Base-by-base conservation (phyloP, 208 protist species). In the Giardia duodenalis region DNA sequence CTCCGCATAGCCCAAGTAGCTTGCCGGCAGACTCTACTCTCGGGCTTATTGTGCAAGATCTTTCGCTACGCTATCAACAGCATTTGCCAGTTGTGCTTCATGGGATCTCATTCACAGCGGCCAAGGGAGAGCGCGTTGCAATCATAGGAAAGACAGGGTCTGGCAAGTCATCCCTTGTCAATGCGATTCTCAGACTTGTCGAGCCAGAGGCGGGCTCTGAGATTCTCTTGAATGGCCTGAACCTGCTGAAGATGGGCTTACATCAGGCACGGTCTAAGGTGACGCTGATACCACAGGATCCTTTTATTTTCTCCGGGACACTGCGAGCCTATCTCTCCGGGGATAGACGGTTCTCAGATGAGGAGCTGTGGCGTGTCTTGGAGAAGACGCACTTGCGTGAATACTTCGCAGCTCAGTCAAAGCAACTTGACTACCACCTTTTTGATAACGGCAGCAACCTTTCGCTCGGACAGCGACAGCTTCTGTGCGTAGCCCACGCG, bases 201-300 rank as follows among this genome's bases (percentile, higher is more conserved):
- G 89, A 94, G 43, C 30, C 93, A 3, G 90, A 87, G 30, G 87
- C 42, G 10, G 2, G 0, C 2, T 92, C 19, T 76, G 30, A 39
- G 19, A 76, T 76, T 30, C 10, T 30, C 10, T 10, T 76, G 19
- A 39, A 10, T 10, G 57, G 57, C 10, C 10, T 39, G 10, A 30
- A 76, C 30, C 10, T 76, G 19, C 57, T 39, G 57, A 10, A 76
- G 57, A 10, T 76, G 10, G 19, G 19, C 10, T 30, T 76, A 39
- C 19, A 10, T 76, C 10, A 39, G 19, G 30, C 19, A 39, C 57
- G 57, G 30, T 30, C 19, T 76, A 10, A n/a, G n/a, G n/a, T n/a
- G n/a, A n/a, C n/a, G n/a, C n/a, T 95, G 0, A 92, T 95, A 39
- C 94, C 94, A 0, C 94, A 95, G 88, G 94, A 95, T 0, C 93